A percentile compares a stretch with the other conserved stretches of the same genome.
Conservation (phyloP, 2,329 filamentous ascomycete genomes). For the Fusarium abutilonis region DNA sequence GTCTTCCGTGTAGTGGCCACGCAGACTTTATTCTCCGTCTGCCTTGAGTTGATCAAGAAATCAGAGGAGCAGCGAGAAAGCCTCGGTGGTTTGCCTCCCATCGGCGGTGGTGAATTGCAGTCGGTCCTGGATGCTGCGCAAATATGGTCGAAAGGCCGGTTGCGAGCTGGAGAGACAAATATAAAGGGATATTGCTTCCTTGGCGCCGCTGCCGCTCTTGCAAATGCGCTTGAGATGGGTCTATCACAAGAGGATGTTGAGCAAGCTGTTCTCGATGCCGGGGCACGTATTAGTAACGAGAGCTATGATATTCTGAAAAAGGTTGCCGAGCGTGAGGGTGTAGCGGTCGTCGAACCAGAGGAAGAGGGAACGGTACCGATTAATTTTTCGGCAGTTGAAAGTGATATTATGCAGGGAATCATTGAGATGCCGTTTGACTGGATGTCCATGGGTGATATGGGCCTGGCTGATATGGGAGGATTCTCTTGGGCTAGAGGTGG, state of each 20-base stretch:
- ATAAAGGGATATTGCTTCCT: slow-evolving; percentile 54
- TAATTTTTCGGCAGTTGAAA: slow-evolving; percentile 9
- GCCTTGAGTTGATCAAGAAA: slow-evolving; percentile 58
- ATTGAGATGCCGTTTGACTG: slow-evolving; percentile 44
- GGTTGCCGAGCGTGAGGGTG: slow-evolving; percentile 45
- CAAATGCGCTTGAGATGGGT: slow-evolving; percentile 49
- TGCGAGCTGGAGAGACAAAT: slow-evolving; percentile 57
- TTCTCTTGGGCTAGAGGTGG: slow-evolving; percentile 29
- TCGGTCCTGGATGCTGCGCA: slow-evolving; percentile 45
- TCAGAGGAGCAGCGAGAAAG: slow-evolving; percentile 54
- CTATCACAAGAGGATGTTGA: slow-evolving; percentile 47
- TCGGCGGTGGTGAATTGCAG: slow-evolving; percentile 48
- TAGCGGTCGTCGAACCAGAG: slow-evolving; percentile 14
- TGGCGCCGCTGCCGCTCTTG: slow-evolving; percentile 47
- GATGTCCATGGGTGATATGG: slow-evolving; percentile 37
- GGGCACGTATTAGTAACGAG: slow-evolving; percentile 41
- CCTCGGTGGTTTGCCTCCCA: slow-evolving; percentile 45
- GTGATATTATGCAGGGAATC: slow-evolving; percentile 37
- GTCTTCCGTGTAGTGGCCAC: slow-evolving; percentile 55
- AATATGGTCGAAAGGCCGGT: slow-evolving; percentile 48
- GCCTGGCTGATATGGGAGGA: slow-evolving; percentile 38
- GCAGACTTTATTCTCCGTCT: slow-evolving; percentile 55
- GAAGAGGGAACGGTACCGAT: slow-evolving; percentile 15
- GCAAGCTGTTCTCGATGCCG: slow-evolving; percentile 42
- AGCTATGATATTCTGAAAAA: slow-evolving; percentile 49